Evolutionary conservation across 495 filamentous ascomycete genomes (phyloP), one percentile per base, ranked within the genome.

Genomic region (Penicillium cosmopolitanum): DNA sequence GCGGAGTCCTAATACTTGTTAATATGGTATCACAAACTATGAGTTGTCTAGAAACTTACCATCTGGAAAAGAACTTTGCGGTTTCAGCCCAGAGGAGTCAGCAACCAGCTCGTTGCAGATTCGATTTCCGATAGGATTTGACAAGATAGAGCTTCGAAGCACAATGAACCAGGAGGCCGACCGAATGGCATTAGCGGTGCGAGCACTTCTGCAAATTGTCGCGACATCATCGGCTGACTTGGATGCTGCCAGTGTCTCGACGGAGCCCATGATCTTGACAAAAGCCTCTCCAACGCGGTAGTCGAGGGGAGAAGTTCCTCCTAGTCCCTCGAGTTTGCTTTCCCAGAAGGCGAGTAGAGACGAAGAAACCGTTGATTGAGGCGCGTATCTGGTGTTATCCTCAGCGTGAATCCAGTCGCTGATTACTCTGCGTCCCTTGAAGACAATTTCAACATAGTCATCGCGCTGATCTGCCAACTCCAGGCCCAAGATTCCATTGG

Each of bases 371-470:
- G 66, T 61, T 8, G 50, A 35, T 5, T 60, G 56, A 2, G 60
- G 58, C n/a, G 50, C 52, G 21, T 55, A 62, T 7, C 31, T 51
- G 13, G 63, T 5, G 5, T 58, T 57, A 15, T 66, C 59, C 42
- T 64, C 67, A 4, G 67, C 66, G 5, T 73, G 64, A 12, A 85
- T 62, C 62, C 85, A 80, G 12, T 71, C 64, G n/a, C 67, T 70
- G 28, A 93, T 72, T 13, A 88, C 62, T 13, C 67, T 75, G 31
- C 84, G 83, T 23, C 82, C 80, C 15, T 86, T 77, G 10, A 77
- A 78, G 18, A 91, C 73, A 48, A 89, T 79, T 3, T 87, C 82
- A 40, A 87, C 66, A 15, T 87, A 81, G 28, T 89, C 89, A 2
- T 77, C 75, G 44, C 87, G 82, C 33, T 79, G 66, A 25, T 87